These are phyloP conservation scores for Yamadazyma kanchanaburiensis DNA, from an alignment of 1,139 yeast genomes.

Conservation along the genomic window DNA sequence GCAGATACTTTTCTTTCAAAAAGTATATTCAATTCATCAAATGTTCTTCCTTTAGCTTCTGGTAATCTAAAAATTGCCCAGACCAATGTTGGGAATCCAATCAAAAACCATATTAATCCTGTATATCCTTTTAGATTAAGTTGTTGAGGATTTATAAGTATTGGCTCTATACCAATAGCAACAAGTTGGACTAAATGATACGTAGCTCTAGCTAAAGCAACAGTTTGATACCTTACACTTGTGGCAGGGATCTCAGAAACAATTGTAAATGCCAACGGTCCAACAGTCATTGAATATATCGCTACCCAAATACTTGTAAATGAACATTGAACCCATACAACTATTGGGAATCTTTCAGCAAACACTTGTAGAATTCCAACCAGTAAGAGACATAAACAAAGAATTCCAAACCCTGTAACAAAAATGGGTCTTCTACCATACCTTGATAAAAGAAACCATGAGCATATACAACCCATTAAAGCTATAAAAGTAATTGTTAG, in stretches of 20 bases:
- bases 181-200: conserved; percentile 14
- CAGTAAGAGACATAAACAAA: conserved; percentile 16
- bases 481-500: conserved; percentile 24
- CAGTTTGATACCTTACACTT: conserved; percentile 18
- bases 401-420: conserved; percentile 17
- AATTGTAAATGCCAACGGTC: conserved; percentile 20
- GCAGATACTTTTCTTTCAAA: conserved; percentile 15
- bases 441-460: conserved; percentile 18
- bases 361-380: conserved; percentile 30
- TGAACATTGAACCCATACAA: conserved; percentile 18
- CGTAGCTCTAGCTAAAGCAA: conserved; percentile 17
- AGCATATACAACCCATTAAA: conserved; percentile 11
- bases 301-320: conserved; percentile 18
- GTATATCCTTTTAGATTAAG: conserved; percentile 19
- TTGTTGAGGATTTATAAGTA: conserved; percentile 17
- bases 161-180: conserved; percentile 17
- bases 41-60: conserved; percentile 19
- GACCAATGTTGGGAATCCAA: conserved; percentile 17
- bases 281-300: conserved; percentile 16
- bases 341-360: conserved; percentile 8
- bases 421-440: conserved; percentile 21
- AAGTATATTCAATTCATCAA: conserved; percentile 18
- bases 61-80: conserved; percentile 19
- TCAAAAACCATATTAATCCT: conserved; percentile 34
- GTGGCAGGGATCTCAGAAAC: conserved; percentile 19